Percentiles rank a stretch among this genome's conserved stretches.
Conservation (phyloP, 2,329 filamentous ascomycete species). For the Fusarium pseudocircinatum region DNA sequence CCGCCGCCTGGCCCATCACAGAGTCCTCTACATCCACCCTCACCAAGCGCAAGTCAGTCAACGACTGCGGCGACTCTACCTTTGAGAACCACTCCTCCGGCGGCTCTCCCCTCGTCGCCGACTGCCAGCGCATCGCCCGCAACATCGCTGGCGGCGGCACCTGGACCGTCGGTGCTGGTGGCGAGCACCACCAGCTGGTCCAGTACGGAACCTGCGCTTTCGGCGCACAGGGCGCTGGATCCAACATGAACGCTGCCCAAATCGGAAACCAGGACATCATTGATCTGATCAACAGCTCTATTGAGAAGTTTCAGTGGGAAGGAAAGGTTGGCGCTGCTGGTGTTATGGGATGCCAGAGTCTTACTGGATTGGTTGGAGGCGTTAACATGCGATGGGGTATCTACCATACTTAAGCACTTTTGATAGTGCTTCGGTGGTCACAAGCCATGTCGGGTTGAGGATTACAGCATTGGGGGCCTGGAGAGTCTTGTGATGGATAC, state of each 20-base stretch:
- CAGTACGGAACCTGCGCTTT: neutral
- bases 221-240: neutral
- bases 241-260: neutral
- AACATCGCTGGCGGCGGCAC: neutral
- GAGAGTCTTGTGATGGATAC: no score
- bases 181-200: neutral
- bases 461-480: neutral
- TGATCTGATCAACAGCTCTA: neutral
- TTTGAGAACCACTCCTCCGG: neutral
- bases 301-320: neutral
- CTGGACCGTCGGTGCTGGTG: neutral
- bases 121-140: neutral
- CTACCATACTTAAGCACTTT: neutral
- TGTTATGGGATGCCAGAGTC: neutral
- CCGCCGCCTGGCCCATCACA: neutral
- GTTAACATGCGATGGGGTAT: neutral
- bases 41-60: neutral
- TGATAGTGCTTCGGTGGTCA: accelerated
- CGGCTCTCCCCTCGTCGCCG: neutral
- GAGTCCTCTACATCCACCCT: neutral
- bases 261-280: neutral
- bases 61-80: neutral
- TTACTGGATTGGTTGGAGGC: neutral
- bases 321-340: neutral
- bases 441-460: accelerated